phyloP scores from a whole-genome alignment of 2,329 filamentous ascomycete genomes.

The Lanzia echinophila region DNA sequence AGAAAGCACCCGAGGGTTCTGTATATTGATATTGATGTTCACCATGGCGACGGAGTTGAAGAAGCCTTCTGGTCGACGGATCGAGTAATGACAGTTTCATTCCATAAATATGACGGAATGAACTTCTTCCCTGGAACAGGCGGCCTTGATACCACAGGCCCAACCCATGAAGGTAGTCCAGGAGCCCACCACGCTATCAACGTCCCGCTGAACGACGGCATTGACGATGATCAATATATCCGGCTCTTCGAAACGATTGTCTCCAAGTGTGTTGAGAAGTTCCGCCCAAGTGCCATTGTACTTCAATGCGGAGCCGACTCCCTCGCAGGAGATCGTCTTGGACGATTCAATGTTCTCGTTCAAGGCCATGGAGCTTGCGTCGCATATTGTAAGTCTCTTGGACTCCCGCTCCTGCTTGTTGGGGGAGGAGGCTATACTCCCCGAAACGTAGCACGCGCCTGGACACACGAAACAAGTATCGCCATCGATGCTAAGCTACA shows the following conservation, averaged over 20 bases:
- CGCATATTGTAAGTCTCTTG: conserved; percentile 74
- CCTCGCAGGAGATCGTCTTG: conserved; percentile 84
- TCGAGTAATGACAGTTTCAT: conserved; percentile 85
- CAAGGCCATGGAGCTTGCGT: conserved; percentile 90
- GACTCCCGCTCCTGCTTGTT: conserved; percentile 79
- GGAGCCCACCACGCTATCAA: conserved; percentile 88
- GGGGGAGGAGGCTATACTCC: conserved; percentile 96
- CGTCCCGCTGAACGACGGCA: conserved; percentile 82
- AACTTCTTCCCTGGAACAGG: conserved; percentile 89
- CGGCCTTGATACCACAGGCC: conserved; percentile 78
- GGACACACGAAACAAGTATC: conserved; percentile 94
- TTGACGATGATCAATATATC: conserved; percentile 84
- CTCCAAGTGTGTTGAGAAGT: conserved; percentile 69
- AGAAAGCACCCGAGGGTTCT: conserved; percentile 77
- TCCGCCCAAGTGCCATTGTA: conserved; percentile 85
- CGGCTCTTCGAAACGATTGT: conserved; percentile 79
- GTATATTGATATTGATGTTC: conserved; percentile 92
- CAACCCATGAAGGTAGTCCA: conserved; percentile 73
- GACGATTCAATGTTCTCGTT: conserved; percentile 95
- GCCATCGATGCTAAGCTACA: conserved; percentile 68
- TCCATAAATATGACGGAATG: conserved; percentile 87
- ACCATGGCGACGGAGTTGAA: conserved; percentile 86
- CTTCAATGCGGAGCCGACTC: conserved; percentile 95
- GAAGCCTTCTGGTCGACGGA: conserved; percentile 87
- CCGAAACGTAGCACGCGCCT: conserved; percentile 90